These are phyloP conservation scores for Scedosporium aurantiacum DNA, from an alignment of 2,329 filamentous ascomycete genomes.

Conservation along the genomic window DNA sequence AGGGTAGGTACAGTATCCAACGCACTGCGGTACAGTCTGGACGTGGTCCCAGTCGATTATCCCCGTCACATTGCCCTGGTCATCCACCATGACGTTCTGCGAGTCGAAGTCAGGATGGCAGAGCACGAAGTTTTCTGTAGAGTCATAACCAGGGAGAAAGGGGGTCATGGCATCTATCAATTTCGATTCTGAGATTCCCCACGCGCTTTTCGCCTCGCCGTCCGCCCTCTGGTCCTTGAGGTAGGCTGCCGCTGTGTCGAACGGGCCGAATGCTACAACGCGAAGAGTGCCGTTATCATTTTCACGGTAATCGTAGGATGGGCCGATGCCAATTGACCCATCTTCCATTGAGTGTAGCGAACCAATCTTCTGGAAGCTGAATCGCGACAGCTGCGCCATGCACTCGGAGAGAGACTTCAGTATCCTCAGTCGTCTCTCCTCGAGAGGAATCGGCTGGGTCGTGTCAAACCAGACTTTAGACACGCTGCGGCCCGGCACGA, in stretches of 20 bases:
- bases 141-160: neutral
- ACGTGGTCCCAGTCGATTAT: constrained; percentile 11
- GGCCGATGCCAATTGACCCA: neutral
- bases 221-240: neutral
- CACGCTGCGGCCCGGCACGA: constrained; percentile 9
- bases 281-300: neutral
- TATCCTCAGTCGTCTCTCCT: constrained; percentile 10
- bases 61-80: constrained; percentile 8
- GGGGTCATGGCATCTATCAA: neutral
- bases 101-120: constrained; percentile 12
- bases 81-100: constrained; percentile 11
- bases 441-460: neutral
- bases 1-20: constrained; percentile 10
- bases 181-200: neutral
- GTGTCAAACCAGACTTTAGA: constrained; percentile 9
- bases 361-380: constrained; percentile 11
- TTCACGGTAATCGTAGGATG: neutral
- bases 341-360: constrained; percentile 1
- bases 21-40: constrained; percentile 7
- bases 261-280: neutral
- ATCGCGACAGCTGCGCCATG: constrained; percentile 10
- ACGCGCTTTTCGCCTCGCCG: neutral
- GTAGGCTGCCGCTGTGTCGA: neutral
- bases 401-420: constrained; percentile 7
- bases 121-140: constrained; percentile 10